Evolutionary conservation across 78 protist species (phyloP).

Genomic region (Trichosphaerium sp.): DNA sequence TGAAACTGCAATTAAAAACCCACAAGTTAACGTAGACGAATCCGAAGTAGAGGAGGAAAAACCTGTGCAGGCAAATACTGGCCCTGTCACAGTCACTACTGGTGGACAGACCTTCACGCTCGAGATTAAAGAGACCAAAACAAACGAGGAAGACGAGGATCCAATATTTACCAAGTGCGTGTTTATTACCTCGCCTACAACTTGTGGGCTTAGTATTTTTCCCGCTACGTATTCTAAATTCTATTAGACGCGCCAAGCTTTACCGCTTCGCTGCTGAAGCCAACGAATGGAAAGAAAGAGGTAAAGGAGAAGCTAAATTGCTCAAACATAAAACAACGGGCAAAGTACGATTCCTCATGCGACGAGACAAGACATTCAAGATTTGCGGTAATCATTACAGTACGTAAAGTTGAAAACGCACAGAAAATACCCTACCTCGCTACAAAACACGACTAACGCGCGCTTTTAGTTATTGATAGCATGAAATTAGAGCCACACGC

Average conservation of each 20-base stretch:
- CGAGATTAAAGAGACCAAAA: conserved; percentile 14
- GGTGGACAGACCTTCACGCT: too few relatives aligned
- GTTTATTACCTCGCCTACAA: neutral
- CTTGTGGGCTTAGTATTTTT: neutral
- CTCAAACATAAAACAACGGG: conserved; percentile 53
- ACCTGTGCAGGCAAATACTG: too few relatives aligned
- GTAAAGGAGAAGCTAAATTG: conserved; percentile 73
- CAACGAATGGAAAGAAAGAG: conserved; percentile 86
- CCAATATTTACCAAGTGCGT: neutral
- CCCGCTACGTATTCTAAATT: neutral
- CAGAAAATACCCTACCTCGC: neutral
- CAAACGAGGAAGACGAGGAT: conserved; percentile 36
- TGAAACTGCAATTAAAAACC: too few relatives aligned
- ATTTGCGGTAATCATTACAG: conserved; percentile 74
- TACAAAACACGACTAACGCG: neutral
- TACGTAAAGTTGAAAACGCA: neutral
- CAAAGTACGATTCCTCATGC: conserved; percentile 78
- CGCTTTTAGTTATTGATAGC: neutral
- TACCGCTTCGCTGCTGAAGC: conserved; percentile 44
- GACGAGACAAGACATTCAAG: conserved; percentile 85
- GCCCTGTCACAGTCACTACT: too few relatives aligned
- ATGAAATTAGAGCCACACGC: conserved; percentile 13
- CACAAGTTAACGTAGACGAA: too few relatives aligned
- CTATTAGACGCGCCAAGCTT: conserved; percentile 58
- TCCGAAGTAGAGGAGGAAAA: too few relatives aligned